Evolutionary conservation across 2,329 filamentous ascomycete species (phyloP), one percentile per base, ranked within the genome.

Genomic region (Westerdykella aurantiaca): DNA sequence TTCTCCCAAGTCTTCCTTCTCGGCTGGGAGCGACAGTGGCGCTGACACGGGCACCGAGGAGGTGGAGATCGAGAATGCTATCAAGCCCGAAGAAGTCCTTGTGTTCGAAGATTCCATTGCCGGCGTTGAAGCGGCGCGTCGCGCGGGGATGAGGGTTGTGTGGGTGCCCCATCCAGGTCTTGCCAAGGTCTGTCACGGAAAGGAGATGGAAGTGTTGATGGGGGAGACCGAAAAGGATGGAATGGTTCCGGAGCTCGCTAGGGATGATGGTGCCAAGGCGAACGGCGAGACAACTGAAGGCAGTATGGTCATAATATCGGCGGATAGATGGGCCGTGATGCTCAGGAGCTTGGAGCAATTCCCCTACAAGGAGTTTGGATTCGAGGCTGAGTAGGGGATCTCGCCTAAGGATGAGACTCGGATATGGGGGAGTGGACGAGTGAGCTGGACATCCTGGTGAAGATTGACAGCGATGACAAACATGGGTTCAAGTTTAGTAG

Each of bases 41-140:
- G 9, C 11, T 9, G 34, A 14, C 34, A 14, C 9, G 2, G 12
- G 22, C 4, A 29, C 10, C 7, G 25, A 29, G 41, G 38, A 48
- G 23, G 7, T 6, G n/a, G 11, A 56, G 61, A 11, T 40, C 11
- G 48, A 45, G 34, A 16, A 31, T 3, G 33, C 39, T 2, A 38
- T 58, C 5, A 43, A 33, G 13, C 54, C 57, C 1, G 49, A 47
- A 1, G 61, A 67, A 48, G 66, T 60, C 52, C 50, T 67, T 25
- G 62, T 67, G 6, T 67, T 67, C 16, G 63, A 66, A 45, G 62
- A 67, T 52, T 63, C 57, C 6, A 45, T 64, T 22, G 51, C 49
- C 38, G 57, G 63, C 7, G 56, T 64, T 17, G 61, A 64, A 44
- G 56, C 64, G 37, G 57, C 47, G 40, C 63, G 60, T 45, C 42